A percentile compares a stretch with the other conserved stretches of the same genome.
These are phyloP conservation scores for Chaetomium tenue DNA, from an alignment of 495 filamentous ascomycete species.

Conservation along the genomic window DNA sequence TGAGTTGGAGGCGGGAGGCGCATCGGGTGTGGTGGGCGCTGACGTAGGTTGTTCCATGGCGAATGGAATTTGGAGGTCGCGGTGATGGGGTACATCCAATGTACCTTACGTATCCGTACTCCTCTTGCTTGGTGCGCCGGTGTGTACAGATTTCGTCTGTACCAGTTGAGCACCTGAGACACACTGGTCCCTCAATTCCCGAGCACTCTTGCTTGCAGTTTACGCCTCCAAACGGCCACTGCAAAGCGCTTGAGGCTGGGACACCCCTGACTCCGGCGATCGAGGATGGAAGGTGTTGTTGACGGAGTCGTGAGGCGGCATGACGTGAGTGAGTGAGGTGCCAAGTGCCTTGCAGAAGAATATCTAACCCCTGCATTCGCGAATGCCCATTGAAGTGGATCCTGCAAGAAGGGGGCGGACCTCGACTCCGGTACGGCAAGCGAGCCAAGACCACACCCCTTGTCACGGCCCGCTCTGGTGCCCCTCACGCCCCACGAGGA, in stretches of 20 bases:
- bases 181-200: background rate
- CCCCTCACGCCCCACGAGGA: background rate
- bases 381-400: background rate
- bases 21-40: constrained; percentile 21
- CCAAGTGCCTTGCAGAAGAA: constrained; percentile 3
- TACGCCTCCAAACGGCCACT: background rate
- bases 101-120: too few relatives aligned
- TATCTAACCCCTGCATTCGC: constrained; percentile 3
- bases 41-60: constrained; percentile 28
- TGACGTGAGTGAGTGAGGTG: too few relatives aligned
- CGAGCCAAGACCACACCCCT: background rate
- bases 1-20: constrained; percentile 22
- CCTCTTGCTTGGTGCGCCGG: too few relatives aligned
- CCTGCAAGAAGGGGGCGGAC: constrained; percentile 1
- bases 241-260: background rate
- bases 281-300: background rate
- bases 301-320: background rate
- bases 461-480: background rate
- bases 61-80: background rate
- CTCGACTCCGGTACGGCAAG: too few relatives aligned
- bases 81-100: too few relatives aligned
- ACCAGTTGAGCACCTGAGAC: too few relatives aligned
- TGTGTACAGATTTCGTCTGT: too few relatives aligned
- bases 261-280: background rate
- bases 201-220: background rate